Percentiles rank a stretch among this genome's conserved stretches.
phyloP scores from a whole-genome alignment of 768 basidiomycete genomes.

The Mycena floridula region DNA sequence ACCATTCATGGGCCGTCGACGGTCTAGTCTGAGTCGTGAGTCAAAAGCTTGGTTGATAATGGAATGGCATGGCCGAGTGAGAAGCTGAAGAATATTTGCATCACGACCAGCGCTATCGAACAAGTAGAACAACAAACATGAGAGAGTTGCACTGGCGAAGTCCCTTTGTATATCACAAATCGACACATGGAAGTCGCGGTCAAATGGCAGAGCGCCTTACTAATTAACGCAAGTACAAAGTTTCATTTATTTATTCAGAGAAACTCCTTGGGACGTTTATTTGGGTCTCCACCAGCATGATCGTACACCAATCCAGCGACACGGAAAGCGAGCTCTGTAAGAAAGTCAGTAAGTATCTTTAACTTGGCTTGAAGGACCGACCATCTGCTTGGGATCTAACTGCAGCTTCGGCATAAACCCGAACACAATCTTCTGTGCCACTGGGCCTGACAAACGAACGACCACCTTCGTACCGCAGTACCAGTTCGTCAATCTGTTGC shows the following conservation, averaged over 20 bases:
- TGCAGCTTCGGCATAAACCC: conserved; percentile 93
- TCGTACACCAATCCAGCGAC: conserved; percentile 86
- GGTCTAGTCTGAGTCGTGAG: conserved; percentile 80
- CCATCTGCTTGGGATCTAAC: conserved; percentile 75
- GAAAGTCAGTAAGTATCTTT: neutral
- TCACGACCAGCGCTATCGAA: conserved; percentile 5
- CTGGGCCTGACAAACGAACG: conserved; percentile 94
- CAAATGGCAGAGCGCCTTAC: no score
- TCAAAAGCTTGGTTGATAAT: conserved; percentile 98
- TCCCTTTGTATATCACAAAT: conserved; percentile 94
- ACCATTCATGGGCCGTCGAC: conserved; percentile 82
- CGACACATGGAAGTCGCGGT: conserved; percentile 69
- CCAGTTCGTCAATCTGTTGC: conserved; percentile 72
- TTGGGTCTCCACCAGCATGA: conserved; percentile 73
- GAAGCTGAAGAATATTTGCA: no score
- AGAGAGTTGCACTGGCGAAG: conserved; percentile 85
- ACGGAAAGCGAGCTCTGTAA: conserved; percentile 74
- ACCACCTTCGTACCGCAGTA: conserved; percentile 73
- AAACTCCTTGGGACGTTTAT: conserved; percentile 74
- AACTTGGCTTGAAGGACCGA: conserved; percentile 29
- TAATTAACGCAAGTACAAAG: no score
- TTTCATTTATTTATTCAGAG: no score
- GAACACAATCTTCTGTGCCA: conserved; percentile 96
- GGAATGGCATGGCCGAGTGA: conserved; percentile 90
- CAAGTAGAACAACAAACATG: conserved; percentile 45